Conservation (phyloP, 163 green algal genomes). For the Scenedesmus sp. region DNA sequence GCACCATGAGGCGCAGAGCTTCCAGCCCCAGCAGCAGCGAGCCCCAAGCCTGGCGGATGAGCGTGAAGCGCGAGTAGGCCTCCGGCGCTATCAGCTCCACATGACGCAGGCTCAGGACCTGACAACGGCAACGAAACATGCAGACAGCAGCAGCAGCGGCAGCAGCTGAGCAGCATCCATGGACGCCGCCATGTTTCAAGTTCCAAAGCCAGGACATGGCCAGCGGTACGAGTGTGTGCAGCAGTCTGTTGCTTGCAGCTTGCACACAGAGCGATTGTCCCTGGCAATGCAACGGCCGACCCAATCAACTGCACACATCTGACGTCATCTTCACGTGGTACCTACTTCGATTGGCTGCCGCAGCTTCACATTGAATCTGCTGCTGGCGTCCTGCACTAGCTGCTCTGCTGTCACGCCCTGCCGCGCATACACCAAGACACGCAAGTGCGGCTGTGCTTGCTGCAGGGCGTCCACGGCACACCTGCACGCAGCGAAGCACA, state of each 20-base stretch:
- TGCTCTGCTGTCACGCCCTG: constrained; percentile 62
- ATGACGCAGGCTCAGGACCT: constrained; percentile 80
- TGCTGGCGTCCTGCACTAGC: constrained; percentile 71
- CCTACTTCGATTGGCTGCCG: constrained; percentile 48
- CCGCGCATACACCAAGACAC: constrained; percentile 84
- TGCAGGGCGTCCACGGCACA: constrained; percentile 84
- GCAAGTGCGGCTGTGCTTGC: constrained; percentile 58
- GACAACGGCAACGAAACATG: background rate
- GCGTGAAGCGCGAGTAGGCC: constrained; percentile 88
- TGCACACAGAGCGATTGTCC: background rate
- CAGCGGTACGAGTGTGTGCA: background rate
- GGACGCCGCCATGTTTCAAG: too few species aligned
- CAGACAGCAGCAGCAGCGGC: background rate
- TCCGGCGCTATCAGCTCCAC: constrained; percentile 72
- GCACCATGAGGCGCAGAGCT: constrained; percentile 77
- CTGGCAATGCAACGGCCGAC: background rate
- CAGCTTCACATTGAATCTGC: constrained; percentile 72
- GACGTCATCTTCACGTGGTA: too few species aligned
- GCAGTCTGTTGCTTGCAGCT: background rate
- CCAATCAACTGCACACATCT: background rate
- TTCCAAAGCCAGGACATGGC: background rate
- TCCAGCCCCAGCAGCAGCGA: constrained; percentile 79
- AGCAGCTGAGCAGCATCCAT: background rate
- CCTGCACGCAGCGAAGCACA: constrained; percentile 60
- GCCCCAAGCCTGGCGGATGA: constrained; percentile 87